Conservation (phyloP, 306 rosid species). For the Fagus crenata region DNA sequence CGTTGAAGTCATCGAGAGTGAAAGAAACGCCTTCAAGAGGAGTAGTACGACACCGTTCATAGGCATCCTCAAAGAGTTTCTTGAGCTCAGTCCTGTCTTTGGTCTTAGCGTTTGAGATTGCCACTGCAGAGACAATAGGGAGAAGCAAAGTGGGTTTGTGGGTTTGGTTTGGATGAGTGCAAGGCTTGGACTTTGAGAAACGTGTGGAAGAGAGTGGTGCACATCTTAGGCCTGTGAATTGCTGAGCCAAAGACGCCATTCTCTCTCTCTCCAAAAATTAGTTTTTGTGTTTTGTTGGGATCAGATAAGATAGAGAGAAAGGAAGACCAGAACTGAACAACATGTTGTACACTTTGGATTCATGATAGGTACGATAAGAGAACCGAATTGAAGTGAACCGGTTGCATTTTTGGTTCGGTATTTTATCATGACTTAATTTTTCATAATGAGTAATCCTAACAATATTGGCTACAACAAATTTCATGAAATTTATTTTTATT, state of each 20-base stretch:
- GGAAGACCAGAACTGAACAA: neutral
- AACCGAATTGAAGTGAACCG: too few relatives aligned
- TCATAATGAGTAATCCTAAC: too few relatives aligned
- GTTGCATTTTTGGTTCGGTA: too few relatives aligned
- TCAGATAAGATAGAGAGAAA: slow-evolving; percentile 28
- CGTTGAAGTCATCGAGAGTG: slow-evolving; percentile 53
- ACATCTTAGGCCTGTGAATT: slow-evolving; percentile 59
- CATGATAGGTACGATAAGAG: too few relatives aligned
- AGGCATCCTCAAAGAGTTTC: slow-evolving; percentile 71
- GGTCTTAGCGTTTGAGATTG: slow-evolving; percentile 68
- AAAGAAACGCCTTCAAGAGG: slow-evolving; percentile 80
- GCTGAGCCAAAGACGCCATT: slow-evolving; percentile 69
- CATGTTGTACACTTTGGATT: too few relatives aligned
- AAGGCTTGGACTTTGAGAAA: slow-evolving; percentile 50
- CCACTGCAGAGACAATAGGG: slow-evolving; percentile 54
- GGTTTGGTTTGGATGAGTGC: slow-evolving; percentile 18
- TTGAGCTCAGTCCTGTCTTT: slow-evolving; percentile 63
- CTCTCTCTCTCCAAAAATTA: neutral
- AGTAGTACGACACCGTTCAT: slow-evolving; percentile 73
- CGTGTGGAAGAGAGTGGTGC: slow-evolving; percentile 52
- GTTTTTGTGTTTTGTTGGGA: neutral
- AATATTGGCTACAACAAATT: too few relatives aligned
- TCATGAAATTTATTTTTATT: too few relatives aligned
- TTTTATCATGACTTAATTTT: too few relatives aligned
- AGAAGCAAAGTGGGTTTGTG: slow-evolving; percentile 32